Conservation (phyloP, 2,329 filamentous ascomycete species). For the Paraphaeosphaeria sporulosa region DNA sequence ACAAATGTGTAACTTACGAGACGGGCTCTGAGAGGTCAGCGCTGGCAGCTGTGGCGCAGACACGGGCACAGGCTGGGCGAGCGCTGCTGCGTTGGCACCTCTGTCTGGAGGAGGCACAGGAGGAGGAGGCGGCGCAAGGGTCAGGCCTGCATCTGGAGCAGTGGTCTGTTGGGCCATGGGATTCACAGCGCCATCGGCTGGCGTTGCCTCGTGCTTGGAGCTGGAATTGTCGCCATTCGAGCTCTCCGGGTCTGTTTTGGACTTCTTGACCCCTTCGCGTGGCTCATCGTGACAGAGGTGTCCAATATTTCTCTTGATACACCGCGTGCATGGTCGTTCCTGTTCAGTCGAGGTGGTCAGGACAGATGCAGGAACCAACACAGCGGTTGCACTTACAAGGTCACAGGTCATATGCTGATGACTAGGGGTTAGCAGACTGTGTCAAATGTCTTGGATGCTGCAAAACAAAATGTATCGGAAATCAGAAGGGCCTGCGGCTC, state of each 20-base stretch:
- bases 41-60: slow-evolving; percentile 71
- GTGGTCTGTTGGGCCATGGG: slow-evolving; percentile 38
- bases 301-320: slow-evolving; percentile 98
- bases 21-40: slow-evolving; percentile 70
- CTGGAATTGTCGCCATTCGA: slow-evolving; percentile 40
- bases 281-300: slow-evolving; percentile 98
- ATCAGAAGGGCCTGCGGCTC: slow-evolving; percentile 43
- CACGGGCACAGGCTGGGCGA: slow-evolving; percentile 75
- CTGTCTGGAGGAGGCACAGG: slow-evolving; percentile 34
- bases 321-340: slow-evolving; percentile 96
- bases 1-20: slow-evolving; percentile 68
- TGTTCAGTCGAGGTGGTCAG: slow-evolving; percentile 56
- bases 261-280: slow-evolving; percentile 81
- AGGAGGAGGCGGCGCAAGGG: slow-evolving; percentile 43
- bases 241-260: slow-evolving; percentile 64
- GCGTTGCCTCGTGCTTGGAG: slow-evolving; percentile 37
- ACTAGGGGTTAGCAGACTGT: slow-evolving; percentile 44
- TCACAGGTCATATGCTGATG: slow-evolving; percentile 63
- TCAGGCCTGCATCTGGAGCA: slow-evolving; percentile 48
- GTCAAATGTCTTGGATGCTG: slow-evolving; percentile 30
- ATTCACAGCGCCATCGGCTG: slow-evolving; percentile 38
- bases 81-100: slow-evolving; percentile 60
- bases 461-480: slow-evolving; percentile 30
- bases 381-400: slow-evolving; percentile 47
- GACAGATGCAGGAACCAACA: slow-evolving; percentile 29